A percentile compares a stretch with the other conserved stretches of the same genome.
Evolutionary conservation across 192 early-diverging fungal genomes (phyloP).

Genomic region (Podila horticola): DNA sequence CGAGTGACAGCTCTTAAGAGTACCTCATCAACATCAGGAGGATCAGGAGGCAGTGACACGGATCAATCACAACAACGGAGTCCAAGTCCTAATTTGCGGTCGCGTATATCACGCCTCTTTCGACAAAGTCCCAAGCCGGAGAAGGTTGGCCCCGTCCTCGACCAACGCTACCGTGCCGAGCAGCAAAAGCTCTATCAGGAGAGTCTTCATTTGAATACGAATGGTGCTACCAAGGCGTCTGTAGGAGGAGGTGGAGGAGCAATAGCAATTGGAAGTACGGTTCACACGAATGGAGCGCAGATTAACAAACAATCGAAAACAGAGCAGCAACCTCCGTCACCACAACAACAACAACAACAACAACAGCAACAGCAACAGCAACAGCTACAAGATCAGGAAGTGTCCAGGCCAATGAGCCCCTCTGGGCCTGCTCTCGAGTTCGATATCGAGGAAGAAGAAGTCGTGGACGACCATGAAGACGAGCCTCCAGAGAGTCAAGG

Average conservation of each 20-base stretch:
- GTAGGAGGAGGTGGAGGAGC: slow-evolving; percentile 5
- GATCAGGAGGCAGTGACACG: background rate
- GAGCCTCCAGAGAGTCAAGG: background rate
- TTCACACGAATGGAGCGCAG: background rate
- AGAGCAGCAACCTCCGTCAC: slow-evolving; percentile 8
- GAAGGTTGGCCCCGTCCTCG: background rate
- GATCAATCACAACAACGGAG: slow-evolving; percentile 3
- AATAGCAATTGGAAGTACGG: background rate
- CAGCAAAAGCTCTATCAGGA: slow-evolving; percentile 15
- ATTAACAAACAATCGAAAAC: background rate
- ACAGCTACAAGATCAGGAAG: background rate
- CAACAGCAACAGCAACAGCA: background rate
- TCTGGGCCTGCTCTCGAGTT: background rate
- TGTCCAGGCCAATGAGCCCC: background rate
- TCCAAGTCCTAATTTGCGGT: slow-evolving; percentile 25
- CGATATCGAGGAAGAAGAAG: background rate
- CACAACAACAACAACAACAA: background rate
- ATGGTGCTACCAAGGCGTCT: background rate
- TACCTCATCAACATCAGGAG: background rate
- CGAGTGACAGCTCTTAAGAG: slow-evolving; percentile 1
- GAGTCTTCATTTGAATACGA: background rate
- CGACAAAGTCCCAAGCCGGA: slow-evolving; percentile 18
- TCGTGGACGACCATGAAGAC: background rate
- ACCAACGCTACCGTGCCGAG: slow-evolving; percentile 15
- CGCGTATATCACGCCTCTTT: slow-evolving; percentile 31